phyloP scores from a whole-genome alignment of 768 basidiomycete genomes.

The Mycena sanguinolenta region DNA sequence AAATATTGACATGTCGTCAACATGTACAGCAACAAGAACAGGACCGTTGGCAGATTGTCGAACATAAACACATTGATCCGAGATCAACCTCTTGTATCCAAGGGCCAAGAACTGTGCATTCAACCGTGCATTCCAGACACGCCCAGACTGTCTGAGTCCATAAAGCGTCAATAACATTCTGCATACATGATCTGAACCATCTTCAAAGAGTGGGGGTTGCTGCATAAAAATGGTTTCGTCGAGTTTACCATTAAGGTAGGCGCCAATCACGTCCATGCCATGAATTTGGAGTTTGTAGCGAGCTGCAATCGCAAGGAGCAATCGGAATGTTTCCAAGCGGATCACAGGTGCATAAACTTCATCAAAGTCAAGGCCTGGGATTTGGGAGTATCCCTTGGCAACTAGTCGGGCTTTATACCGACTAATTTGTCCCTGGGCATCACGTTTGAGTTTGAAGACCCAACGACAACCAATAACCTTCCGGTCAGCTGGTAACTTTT shows the following conservation, averaged over 20 bases:
- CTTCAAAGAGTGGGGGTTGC: conserved; percentile 42
- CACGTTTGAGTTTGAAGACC: not conserved
- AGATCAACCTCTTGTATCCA: conserved; percentile 22
- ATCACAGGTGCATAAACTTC: not conserved
- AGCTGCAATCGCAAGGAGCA: not conserved
- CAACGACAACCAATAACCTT: conserved; percentile 2
- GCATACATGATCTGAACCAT: conserved; percentile 27
- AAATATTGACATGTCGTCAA: conserved; percentile 31
- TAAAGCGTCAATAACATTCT: conserved; percentile 39
- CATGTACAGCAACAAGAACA: conserved; percentile 9
- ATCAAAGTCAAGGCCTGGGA: not conserved
- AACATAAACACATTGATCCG: conserved; percentile 36
- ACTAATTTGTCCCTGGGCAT: not conserved
- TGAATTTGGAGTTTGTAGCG: not conserved
- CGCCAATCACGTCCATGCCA: not conserved
- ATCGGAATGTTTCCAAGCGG: not conserved
- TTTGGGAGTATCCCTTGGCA: not conserved
- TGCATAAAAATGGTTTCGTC: conserved; percentile 39
- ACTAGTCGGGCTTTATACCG: not conserved
- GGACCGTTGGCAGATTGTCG: not conserved
- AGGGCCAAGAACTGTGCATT: conserved; percentile 24
- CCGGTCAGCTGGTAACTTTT: not conserved
- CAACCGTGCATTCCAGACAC: conserved; percentile 29
- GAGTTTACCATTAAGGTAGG: not conserved
- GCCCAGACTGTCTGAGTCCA: conserved; percentile 43